Evolutionary conservation across 2,329 filamentous ascomycete genomes (phyloP).

Genomic region (Escovopsis weberi): DNA sequence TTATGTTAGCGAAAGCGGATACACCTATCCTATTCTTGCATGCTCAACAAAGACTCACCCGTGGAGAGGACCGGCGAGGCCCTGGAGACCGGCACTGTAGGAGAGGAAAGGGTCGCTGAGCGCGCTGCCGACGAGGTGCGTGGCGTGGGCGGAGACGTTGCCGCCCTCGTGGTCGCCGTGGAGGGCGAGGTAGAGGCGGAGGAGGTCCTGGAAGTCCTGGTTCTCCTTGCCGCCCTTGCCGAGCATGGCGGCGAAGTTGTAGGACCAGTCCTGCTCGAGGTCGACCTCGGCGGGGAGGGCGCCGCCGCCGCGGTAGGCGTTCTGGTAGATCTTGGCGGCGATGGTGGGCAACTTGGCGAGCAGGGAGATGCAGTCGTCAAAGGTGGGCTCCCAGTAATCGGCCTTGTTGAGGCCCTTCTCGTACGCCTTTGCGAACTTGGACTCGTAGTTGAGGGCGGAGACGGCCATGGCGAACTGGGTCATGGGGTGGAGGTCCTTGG

Average conservation of each 20-base stretch:
- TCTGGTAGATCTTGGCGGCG: constrained; percentile 95
- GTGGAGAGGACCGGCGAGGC: constrained; percentile 68
- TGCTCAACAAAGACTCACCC: constrained; percentile 31
- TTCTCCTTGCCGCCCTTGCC: constrained; percentile 80
- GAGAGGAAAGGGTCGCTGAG: constrained; percentile 91
- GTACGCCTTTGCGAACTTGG: constrained; percentile 85
- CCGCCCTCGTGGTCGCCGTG: constrained; percentile 98
- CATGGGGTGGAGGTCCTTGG: constrained; percentile 88
- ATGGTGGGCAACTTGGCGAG: constrained; percentile 94
- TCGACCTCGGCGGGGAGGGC: constrained; percentile 66
- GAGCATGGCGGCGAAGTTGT: constrained; percentile 95
- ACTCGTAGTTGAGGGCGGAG: constrained; percentile 89
- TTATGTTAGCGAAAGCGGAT: background rate
- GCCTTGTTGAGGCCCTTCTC: constrained; percentile 84
- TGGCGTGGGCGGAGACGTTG: constrained; percentile 91
- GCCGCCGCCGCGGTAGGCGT: constrained; percentile 62
- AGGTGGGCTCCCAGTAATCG: constrained; percentile 97
- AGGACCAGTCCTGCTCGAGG: constrained; percentile 83
- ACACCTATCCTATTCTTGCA: background rate
- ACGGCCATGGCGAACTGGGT: constrained; percentile 94
- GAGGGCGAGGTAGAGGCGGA: constrained; percentile 86
- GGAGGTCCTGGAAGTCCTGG: constrained; percentile 87
- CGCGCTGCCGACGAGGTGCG: constrained; percentile 87
- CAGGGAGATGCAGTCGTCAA: constrained; percentile 86
- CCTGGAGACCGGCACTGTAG: constrained; percentile 90